These are phyloP conservation scores for Ciborinia camelliae DNA, from an alignment of 2,329 filamentous ascomycete genomes.

Conservation along the genomic window DNA sequence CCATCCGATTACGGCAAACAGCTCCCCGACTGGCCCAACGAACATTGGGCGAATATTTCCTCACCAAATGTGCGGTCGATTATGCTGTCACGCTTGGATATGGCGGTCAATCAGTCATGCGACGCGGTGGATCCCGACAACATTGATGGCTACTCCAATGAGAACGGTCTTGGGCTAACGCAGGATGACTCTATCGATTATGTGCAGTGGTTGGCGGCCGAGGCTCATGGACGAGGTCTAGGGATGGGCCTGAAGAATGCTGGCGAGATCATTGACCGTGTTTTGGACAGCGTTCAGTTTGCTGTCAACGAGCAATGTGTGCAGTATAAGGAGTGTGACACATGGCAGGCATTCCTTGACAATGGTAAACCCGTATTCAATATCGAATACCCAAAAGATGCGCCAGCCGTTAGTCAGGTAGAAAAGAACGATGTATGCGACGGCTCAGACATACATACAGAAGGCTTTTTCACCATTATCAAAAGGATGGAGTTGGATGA, in stretches of 20 bases:
- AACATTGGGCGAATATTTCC: slow-evolving; percentile 62
- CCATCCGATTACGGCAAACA: slow-evolving; percentile 51
- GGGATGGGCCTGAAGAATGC: slow-evolving; percentile 68
- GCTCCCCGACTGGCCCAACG: slow-evolving; percentile 61
- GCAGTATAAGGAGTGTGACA: slow-evolving; percentile 57
- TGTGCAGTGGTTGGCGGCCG: slow-evolving; percentile 56
- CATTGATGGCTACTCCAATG: slow-evolving; percentile 63
- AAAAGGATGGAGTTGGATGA: slow-evolving; percentile 24
- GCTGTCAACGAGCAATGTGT: slow-evolving; percentile 60
- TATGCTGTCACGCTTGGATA: slow-evolving; percentile 57
- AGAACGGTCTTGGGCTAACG: slow-evolving; percentile 57
- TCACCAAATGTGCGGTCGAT: slow-evolving; percentile 58
- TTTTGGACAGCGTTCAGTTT: slow-evolving; percentile 21
- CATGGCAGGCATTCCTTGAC: slow-evolving; percentile 55
- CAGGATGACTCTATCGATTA: slow-evolving; percentile 54
- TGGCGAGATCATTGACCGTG: slow-evolving; percentile 46
- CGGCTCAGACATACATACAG: not conserved
- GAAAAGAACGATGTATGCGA: slow-evolving; percentile 14
- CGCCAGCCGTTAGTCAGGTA: slow-evolving; percentile 11
- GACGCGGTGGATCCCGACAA: slow-evolving; percentile 70
- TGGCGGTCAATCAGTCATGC: slow-evolving; percentile 60
- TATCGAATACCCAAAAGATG: slow-evolving; percentile 61
- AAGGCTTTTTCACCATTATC: slow-evolving; percentile 23
- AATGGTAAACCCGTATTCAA: slow-evolving; percentile 67
- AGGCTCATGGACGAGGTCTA: slow-evolving; percentile 53